These are phyloP conservation scores for Colletotrichum sp. DNA, from an alignment of 2,329 filamentous ascomycete genomes.

Conservation along the genomic window DNA sequence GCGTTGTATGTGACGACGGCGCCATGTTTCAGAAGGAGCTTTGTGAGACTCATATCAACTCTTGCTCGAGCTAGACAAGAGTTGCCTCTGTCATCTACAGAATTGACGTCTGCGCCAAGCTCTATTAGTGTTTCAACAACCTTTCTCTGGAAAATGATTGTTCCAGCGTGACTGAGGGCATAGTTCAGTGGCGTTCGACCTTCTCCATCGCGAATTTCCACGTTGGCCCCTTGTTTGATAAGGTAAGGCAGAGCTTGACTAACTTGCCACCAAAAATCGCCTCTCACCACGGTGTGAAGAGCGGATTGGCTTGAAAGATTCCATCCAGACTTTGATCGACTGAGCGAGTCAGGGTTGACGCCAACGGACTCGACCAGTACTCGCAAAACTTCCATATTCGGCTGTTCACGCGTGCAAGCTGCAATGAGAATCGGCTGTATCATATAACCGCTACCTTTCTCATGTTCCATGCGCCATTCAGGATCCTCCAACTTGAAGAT, in stretches of 20 bases:
- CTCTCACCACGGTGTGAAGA: not conserved
- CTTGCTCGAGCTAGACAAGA: not conserved
- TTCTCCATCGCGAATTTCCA: not conserved
- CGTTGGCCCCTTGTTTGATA: not conserved
- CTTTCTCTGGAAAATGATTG: not conserved
- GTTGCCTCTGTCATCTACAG: not conserved
- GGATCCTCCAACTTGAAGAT: not conserved
- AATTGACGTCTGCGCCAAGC: not conserved
- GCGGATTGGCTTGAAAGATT: not conserved
- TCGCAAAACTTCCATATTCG: slow-evolving; percentile 39
- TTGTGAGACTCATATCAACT: not conserved
- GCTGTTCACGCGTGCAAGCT: slow-evolving; percentile 31
- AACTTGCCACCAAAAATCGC: not conserved
- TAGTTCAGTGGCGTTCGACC: not conserved
- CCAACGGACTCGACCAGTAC: slow-evolving; percentile 35
- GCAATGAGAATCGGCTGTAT: slow-evolving; percentile 25
- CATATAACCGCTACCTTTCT: not conserved
- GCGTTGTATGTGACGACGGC: not conserved
- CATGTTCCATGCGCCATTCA: not conserved
- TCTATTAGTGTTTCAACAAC: not conserved
- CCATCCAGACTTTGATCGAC: not conserved
- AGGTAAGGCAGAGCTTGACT: not conserved
- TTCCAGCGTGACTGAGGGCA: not conserved
- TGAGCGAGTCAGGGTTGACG: slow-evolving; percentile 30
- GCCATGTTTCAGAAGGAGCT: not conserved